These are phyloP conservation scores for Neofusicoccum sp. DNA, from an alignment of 2,329 filamentous ascomycete species.

Conservation along the genomic window DNA sequence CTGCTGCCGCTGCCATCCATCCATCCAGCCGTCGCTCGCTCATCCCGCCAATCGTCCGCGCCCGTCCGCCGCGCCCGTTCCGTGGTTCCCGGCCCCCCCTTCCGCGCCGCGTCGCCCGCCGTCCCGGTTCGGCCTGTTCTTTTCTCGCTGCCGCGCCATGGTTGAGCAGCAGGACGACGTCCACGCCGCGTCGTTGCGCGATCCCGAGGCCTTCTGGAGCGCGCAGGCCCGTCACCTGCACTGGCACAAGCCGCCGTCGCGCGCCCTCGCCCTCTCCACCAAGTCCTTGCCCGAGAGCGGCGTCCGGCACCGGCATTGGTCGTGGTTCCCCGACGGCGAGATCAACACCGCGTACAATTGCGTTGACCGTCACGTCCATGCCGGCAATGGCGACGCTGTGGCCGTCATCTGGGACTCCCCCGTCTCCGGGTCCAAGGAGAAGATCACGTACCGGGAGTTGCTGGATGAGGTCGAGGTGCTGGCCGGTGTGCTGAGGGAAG, in stretches of 20 bases:
- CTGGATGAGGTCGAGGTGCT: conserved; percentile 77
- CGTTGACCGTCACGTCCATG: conserved; percentile 80
- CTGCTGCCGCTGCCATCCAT: too few relatives aligned
- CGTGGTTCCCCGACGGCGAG: conserved; percentile 86
- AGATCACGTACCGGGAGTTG: conserved; percentile 71
- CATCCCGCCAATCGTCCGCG: not conserved
- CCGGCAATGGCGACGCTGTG: conserved; percentile 68
- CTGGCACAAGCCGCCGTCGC: conserved; percentile 75
- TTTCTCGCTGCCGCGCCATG: conserved; percentile 14
- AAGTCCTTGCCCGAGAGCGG: conserved; percentile 63
- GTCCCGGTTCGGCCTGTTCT: too few relatives aligned
- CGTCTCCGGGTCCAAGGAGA: conserved; percentile 70
- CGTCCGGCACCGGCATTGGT: conserved; percentile 74
- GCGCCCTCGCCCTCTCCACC: conserved; percentile 57
- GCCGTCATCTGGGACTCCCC: conserved; percentile 89
- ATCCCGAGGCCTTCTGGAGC: conserved; percentile 73
- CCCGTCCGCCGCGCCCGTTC: not conserved
- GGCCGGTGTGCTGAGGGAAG: conserved; percentile 76
- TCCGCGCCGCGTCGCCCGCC: not conserved
- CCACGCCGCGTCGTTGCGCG: conserved; percentile 59
- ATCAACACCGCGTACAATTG: conserved; percentile 93
- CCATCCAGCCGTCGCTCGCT: not conserved
- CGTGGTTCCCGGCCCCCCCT: not conserved
- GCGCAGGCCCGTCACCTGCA: conserved; percentile 70
- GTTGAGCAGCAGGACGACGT: conserved; percentile 48